These are phyloP conservation scores for Canariomyces notabilis DNA, from an alignment of 2,329 filamentous ascomycete genomes.

Conservation along the genomic window DNA sequence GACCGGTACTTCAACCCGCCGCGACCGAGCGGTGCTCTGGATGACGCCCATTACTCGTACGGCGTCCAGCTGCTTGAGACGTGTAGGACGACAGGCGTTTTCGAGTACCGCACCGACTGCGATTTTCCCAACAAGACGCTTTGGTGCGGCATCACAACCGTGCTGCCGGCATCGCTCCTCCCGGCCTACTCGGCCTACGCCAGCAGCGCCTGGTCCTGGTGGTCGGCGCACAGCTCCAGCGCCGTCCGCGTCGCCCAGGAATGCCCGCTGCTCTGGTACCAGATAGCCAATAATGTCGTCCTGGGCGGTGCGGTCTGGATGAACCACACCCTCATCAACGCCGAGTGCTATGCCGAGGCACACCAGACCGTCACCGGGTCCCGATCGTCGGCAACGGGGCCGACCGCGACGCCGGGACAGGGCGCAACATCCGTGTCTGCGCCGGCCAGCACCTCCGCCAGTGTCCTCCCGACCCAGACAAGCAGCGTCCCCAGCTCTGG, in stretches of 20 bases:
- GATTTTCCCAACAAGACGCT: slow-evolving; percentile 1
- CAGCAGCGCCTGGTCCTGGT: slow-evolving; percentile 1
- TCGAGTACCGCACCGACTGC: not conserved
- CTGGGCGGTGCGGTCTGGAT: not conserved
- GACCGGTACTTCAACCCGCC: too few species aligned
- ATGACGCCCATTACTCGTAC: not conserved
- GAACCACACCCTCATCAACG: slow-evolving; percentile 5
- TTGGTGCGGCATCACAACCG: slow-evolving; percentile 1
- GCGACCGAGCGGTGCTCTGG: not conserved
- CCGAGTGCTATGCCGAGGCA: slow-evolving; percentile 6
- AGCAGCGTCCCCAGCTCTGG: too few species aligned
- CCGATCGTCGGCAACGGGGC: not conserved
- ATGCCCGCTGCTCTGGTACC: slow-evolving; percentile 6
- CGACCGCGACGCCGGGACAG: slow-evolving; percentile 2
- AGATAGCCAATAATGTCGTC: not conserved
- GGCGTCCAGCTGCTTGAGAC: not conserved
- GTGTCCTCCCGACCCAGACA: too few species aligned
- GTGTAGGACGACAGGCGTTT: not conserved
- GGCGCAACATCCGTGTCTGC: too few species aligned
- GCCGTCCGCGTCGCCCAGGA: not conserved
- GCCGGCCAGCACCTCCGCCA: too few species aligned
- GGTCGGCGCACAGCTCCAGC: not conserved
- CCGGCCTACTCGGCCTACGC: slow-evolving; percentile 4
- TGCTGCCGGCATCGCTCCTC: slow-evolving; percentile 3
- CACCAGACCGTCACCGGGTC: not conserved